Percentiles rank a stretch among this genome's conserved stretches.
Conservation (phyloP, 1,139 yeast species). For the Kodamaea alishanica region DNA sequence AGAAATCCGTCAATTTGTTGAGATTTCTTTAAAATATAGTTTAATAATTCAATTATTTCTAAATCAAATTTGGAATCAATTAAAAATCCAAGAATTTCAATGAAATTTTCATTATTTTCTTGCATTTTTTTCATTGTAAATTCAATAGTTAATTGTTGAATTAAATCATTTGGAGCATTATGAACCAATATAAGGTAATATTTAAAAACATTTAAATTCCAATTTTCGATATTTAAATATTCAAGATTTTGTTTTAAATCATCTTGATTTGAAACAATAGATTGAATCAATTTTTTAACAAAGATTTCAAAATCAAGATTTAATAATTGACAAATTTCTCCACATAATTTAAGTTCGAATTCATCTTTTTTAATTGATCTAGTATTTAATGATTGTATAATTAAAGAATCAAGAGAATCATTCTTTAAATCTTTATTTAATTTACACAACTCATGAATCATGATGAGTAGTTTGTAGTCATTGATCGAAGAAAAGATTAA, state of each 20-base stretch:
- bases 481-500: slow-evolving; percentile 23
- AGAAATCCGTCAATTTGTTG: slow-evolving; percentile 13
- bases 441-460: slow-evolving; percentile 19
- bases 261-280: slow-evolving; percentile 29
- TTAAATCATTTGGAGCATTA: slow-evolving; percentile 31
- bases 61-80: slow-evolving; percentile 20
- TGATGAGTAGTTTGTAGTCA: slow-evolving; percentile 20
- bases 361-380: slow-evolving; percentile 16
- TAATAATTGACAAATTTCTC: slow-evolving; percentile 24
- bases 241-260: slow-evolving; percentile 24
- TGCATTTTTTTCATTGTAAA: slow-evolving; percentile 16
- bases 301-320: slow-evolving; percentile 23
- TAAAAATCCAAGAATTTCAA: slow-evolving; percentile 21
- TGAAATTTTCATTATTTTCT: slow-evolving; percentile 15
- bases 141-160: slow-evolving; percentile 23
- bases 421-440: slow-evolving; percentile 8
- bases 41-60: slow-evolving; percentile 20
- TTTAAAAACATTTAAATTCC: slow-evolving; percentile 32
- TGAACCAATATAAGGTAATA: slow-evolving; percentile 32
- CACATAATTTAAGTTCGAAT: slow-evolving; percentile 23
- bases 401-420: slow-evolving; percentile 14
- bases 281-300: slow-evolving; percentile 34
- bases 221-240: slow-evolving; percentile 21
- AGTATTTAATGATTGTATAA: slow-evolving; percentile 18
- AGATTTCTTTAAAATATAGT: slow-evolving; percentile 15